Evolutionary conservation across 805 yeast species (phyloP).

Genomic region (Yamadazyma insecticola): DNA sequence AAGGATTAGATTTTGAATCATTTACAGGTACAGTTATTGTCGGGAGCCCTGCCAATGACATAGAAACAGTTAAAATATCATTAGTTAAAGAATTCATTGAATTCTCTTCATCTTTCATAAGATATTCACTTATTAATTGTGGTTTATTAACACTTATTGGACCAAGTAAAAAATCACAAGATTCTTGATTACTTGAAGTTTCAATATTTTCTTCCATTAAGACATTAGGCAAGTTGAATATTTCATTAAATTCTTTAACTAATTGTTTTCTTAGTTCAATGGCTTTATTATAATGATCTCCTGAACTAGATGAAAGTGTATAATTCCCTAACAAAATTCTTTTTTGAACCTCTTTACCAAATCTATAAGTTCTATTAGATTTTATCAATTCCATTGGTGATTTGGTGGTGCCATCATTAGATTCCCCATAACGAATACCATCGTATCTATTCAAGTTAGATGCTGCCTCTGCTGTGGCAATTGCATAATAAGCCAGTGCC

Average conservation of each 20-base stretch:
- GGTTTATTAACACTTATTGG: constrained; percentile 67
- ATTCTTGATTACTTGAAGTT: too few relatives aligned
- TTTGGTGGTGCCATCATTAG: constrained; percentile 23
- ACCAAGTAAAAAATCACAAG: constrained; percentile 60
- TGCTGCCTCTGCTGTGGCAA: constrained; percentile 91
- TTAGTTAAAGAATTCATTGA: constrained; percentile 66
- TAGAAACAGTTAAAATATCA: constrained; percentile 85
- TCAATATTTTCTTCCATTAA: constrained; percentile 4
- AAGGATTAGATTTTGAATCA: constrained; percentile 25
- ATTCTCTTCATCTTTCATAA: constrained; percentile 26
- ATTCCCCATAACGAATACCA: constrained; percentile 79
- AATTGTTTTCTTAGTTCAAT: constrained; percentile 57
- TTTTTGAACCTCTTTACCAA: constrained; percentile 80
- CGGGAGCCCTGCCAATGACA: constrained; percentile 89
- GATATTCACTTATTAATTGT: constrained; percentile 46
- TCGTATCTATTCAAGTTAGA: constrained; percentile 88
- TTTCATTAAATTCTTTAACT: constrained; percentile 58
- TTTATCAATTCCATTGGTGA: constrained; percentile 14
- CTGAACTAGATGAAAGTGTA: constrained; percentile 72
- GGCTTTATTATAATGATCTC: constrained; percentile 74
- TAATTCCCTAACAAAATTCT: constrained; percentile 84
- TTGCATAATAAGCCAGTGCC: constrained; percentile 77
- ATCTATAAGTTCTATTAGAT: constrained; percentile 57
- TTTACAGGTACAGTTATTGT: constrained; percentile 71
- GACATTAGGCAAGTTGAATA: constrained; percentile 53